phyloP scores from a whole-genome alignment of 73 alveolate species.

The Blepharisma stoltei region DNA sequence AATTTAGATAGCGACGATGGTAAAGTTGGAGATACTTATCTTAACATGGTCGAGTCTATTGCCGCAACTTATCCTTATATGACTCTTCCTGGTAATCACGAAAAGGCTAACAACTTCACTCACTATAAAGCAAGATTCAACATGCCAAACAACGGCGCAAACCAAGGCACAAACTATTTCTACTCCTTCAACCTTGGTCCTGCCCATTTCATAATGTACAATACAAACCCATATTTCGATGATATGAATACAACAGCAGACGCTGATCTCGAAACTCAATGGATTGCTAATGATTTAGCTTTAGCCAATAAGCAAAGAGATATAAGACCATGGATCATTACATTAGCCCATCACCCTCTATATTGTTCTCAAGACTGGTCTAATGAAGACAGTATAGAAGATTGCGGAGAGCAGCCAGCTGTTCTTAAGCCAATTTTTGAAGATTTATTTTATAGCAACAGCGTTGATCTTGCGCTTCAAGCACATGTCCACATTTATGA shows the following conservation, averaged over 20 bases:
- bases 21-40: conserved; percentile 16
- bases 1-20: conserved; percentile 12
- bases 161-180: neutral
- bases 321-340: conserved; percentile 19
- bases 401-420: neutral
- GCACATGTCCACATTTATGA: conserved; percentile 26
- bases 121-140: conserved; percentile 16
- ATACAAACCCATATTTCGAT: neutral
- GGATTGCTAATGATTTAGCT: neutral
- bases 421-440: neutral
- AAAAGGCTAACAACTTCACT: conserved; percentile 13
- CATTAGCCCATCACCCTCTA: conserved; percentile 8
- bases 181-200: conserved; percentile 29
- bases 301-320: neutral
- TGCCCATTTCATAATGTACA: conserved; percentile 12
- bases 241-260: neutral
- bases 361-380: conserved; percentile 12
- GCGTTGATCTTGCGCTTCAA: neutral
- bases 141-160: conserved; percentile 7
- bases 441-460: neutral
- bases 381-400: neutral
- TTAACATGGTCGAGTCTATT: neutral
- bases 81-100: conserved; percentile 28
- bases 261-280: neutral
- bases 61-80: conserved; percentile 6